A percentile compares a stretch with the other conserved stretches of the same genome.
Evolutionary conservation across 2,329 filamentous ascomycete species (phyloP).

Genomic region (Rutstroemia sp.): DNA sequence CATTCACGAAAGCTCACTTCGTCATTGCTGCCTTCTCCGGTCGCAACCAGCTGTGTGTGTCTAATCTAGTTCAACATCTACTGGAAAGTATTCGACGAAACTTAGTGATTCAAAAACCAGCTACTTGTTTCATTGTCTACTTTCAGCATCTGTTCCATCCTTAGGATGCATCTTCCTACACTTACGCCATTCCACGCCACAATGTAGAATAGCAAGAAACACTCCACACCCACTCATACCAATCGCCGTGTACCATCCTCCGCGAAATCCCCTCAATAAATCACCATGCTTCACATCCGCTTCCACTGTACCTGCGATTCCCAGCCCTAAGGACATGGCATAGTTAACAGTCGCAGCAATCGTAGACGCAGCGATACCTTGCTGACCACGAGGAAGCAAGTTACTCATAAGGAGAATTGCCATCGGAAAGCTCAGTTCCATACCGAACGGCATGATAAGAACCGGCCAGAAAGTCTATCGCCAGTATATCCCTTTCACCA

Average conservation of each 20-base stretch:
- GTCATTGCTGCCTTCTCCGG: no score
- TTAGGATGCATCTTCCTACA: no score
- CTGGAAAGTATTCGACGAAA: no score
- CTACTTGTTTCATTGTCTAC: no score
- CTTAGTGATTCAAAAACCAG: no score
- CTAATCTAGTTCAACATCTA: no score
- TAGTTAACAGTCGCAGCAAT: slow-evolving; percentile 62
- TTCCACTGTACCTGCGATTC: slow-evolving; percentile 58
- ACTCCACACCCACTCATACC: not conserved
- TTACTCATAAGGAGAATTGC: slow-evolving; percentile 53
- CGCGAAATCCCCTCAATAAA: not conserved
- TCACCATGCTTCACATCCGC: slow-evolving; percentile 24
- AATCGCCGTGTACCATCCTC: not conserved
- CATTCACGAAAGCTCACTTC: no score
- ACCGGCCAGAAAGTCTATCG: slow-evolving; percentile 50
- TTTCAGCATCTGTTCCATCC: no score
- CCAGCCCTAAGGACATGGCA: slow-evolving; percentile 56
- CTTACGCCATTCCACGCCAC: not conserved
- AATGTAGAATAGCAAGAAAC: not conserved
- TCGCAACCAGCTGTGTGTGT: no score
- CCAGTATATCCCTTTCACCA: slow-evolving; percentile 54
- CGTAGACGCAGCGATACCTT: slow-evolving; percentile 37
- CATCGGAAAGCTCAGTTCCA: slow-evolving; percentile 59
- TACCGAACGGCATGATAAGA: slow-evolving; percentile 51
- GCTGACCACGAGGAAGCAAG: slow-evolving; percentile 36